These are phyloP conservation scores for Mrakia frigida DNA, from an alignment of 768 basidiomycete genomes.

Conservation along the genomic window DNA sequence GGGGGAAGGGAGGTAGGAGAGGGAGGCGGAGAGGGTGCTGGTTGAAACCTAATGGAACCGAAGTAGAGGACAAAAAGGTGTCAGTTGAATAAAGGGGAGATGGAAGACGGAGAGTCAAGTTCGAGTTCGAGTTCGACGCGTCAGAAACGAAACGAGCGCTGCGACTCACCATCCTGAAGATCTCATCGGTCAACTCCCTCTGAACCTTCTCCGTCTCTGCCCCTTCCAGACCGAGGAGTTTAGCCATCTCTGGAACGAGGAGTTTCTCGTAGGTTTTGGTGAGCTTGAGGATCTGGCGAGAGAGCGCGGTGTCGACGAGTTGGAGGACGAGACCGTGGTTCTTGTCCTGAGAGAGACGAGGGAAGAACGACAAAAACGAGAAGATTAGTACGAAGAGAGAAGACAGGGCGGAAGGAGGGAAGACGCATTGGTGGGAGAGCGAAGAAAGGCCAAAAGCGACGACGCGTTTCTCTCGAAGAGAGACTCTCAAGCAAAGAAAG, in stretches of 20 bases:
- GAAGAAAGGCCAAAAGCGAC: constrained; percentile 1
- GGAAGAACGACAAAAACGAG: too few relatives aligned
- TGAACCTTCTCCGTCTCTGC: constrained; percentile 31
- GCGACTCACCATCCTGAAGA: constrained; percentile 46
- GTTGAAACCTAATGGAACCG: background rate
- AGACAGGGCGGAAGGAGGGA: background rate
- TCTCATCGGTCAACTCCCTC: constrained; percentile 51
- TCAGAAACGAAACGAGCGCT: background rate
- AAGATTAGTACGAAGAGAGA: background rate
- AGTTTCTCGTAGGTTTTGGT: constrained; percentile 78
- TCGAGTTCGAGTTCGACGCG: too few relatives aligned
- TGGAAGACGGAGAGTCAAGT: too few relatives aligned
- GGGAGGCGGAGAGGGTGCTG: background rate
- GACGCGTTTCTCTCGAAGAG: background rate
- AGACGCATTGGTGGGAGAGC: background rate
- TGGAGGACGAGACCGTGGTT: constrained; percentile 66
- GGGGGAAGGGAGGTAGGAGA: constrained; percentile 1
- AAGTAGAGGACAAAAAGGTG: background rate
- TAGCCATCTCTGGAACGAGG: constrained; percentile 65
- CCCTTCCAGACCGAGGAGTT: constrained; percentile 43
- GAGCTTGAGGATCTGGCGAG: constrained; percentile 73
- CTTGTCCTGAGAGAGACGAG: constrained; percentile 53
- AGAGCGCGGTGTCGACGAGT: constrained; percentile 63
- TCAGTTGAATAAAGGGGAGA: too few relatives aligned
- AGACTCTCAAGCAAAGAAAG: too few relatives aligned